phyloP scores from a whole-genome alignment of 306 rosid species.

The cucumber (Cucumis sativus) region Cucumber_9930_V3 NC_026656.2:15166001-15166500 shows the following conservation, averaged over 20 bases:
- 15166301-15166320: conserved; percentile 6
- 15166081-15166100: too few species aligned
- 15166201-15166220: too few species aligned
- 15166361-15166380: neutral
- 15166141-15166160: too few species aligned
- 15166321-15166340: neutral
- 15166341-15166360: neutral
- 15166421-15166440: conserved; percentile 55
- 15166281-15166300: conserved; percentile 1
- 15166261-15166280: too few species aligned
- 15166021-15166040: conserved; percentile 6
- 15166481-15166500: conserved; percentile 83
- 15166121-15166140: too few species aligned
- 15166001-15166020: conserved; percentile 66
- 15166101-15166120: too few species aligned
- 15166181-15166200: too few species aligned
- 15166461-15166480: conserved; percentile 88
- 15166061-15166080: too few species aligned
- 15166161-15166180: too few species aligned
- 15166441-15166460: conserved; percentile 71
- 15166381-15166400: conserved; percentile 4
- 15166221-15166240: too few species aligned
- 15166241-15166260: too few species aligned
- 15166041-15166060: neutral
- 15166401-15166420: conserved; percentile 84